Percentiles rank a stretch among this genome's conserved stretches.
Evolutionary conservation across 169 alveolate genomes (phyloP).

Genomic region (Eimeria acervulina): DNA sequence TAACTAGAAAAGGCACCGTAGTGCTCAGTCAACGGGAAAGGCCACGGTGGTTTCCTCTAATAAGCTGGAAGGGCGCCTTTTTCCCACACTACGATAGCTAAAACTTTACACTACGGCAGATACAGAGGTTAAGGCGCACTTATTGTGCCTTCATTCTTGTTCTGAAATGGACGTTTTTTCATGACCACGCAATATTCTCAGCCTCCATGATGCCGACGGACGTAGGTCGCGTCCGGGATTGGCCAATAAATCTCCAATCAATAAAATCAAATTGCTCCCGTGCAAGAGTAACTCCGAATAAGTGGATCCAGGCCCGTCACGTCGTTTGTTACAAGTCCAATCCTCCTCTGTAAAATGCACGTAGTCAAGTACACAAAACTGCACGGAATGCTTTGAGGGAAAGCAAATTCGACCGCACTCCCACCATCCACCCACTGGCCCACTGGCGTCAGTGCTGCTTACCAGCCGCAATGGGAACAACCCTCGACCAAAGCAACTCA

Average conservation of each 20-base stretch:
- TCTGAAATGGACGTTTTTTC: background rate
- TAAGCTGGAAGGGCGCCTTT: background rate
- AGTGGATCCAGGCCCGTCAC: constrained; percentile 32
- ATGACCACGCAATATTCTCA: background rate
- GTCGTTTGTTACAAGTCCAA: constrained; percentile 50
- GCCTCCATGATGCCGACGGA: background rate
- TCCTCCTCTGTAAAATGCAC: constrained; percentile 18
- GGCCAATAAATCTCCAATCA: background rate
- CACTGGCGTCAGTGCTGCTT: constrained; percentile 35
- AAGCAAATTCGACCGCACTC: background rate
- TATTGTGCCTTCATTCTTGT: too few relatives aligned
- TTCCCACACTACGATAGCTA: background rate
- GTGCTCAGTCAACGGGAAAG: too few relatives aligned
- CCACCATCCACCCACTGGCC: background rate
- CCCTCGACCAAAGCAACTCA: constrained; percentile 82
- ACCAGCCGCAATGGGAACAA: constrained; percentile 77
- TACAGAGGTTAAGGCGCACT: background rate
- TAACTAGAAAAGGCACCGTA: background rate
- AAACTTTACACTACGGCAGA: background rate
- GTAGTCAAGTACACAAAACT: background rate
- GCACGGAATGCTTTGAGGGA: background rate
- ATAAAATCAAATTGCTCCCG: background rate
- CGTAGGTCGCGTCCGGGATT: background rate
- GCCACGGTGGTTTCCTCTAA: too few relatives aligned
- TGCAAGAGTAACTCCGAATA: constrained; percentile 3